Evolutionary conservation across 306 rosid species (phyloP).

Genomic region (Begonia masoniana): DNA sequence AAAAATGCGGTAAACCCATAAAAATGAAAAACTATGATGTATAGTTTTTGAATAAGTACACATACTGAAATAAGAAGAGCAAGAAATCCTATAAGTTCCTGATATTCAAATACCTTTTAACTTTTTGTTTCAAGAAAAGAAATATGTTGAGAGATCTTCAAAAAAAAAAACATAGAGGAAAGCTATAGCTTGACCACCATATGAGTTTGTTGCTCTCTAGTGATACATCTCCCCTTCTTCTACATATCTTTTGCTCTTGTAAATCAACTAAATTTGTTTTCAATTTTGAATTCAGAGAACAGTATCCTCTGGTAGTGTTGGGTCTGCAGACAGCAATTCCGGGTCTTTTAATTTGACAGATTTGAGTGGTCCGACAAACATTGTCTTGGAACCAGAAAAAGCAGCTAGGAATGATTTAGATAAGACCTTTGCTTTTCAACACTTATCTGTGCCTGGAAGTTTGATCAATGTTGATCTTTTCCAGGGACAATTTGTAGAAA

Average conservation of each 20-base stretch:
- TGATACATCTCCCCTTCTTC: neutral
- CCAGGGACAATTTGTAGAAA: slow-evolving; percentile 13
- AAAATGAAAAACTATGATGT: too few species aligned
- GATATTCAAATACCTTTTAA: too few species aligned
- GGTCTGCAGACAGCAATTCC: slow-evolving; percentile 38
- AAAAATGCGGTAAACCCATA: too few species aligned
- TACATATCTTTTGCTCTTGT: slow-evolving; percentile 6
- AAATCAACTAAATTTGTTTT: slow-evolving; percentile 11
- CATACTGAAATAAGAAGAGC: too few species aligned
- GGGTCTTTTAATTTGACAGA: slow-evolving; percentile 31
- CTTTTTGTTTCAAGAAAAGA: too few species aligned
- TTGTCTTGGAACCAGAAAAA: slow-evolving; percentile 30
- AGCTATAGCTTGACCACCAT: neutral
- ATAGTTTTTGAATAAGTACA: too few species aligned
- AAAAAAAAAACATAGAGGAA: neutral
- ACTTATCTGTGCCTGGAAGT: slow-evolving; percentile 32
- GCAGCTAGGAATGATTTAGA: slow-evolving; percentile 23
- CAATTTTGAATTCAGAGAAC: slow-evolving; percentile 33
- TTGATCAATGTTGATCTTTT: slow-evolving; percentile 30
- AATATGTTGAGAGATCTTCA: too few species aligned
- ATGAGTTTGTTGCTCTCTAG: neutral
- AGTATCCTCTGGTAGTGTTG: slow-evolving; percentile 36
- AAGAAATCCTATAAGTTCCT: too few species aligned
- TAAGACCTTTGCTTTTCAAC: slow-evolving; percentile 18
- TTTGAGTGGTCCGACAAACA: slow-evolving; percentile 38